Conservation (phyloP, 2,329 filamentous ascomycete species). For the Talaromyces sp. region DNA sequence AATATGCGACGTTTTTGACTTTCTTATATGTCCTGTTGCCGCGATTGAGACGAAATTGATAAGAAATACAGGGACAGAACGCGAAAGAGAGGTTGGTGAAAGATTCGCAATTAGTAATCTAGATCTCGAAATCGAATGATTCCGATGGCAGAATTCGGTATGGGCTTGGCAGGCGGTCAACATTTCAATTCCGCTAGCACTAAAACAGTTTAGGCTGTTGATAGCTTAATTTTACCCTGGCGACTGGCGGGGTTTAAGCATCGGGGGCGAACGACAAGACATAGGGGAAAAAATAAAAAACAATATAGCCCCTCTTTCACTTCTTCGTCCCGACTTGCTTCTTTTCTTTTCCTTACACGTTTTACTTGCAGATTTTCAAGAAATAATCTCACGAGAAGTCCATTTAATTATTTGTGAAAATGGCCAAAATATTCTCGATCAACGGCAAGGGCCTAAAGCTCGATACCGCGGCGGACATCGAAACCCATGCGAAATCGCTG, state of each 20-base stretch:
- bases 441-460: slow-evolving; percentile 92
- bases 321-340: not conserved
- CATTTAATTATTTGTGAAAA: not conserved
- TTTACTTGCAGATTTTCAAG: not conserved
- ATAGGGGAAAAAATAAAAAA: slow-evolving; percentile 4
- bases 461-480: slow-evolving; percentile 80
- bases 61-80: not conserved
- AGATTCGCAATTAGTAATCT: slow-evolving; percentile 10
- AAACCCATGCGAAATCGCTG: slow-evolving; percentile 75
- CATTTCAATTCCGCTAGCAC: not conserved
- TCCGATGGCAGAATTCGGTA: not conserved
- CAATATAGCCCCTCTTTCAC: slow-evolving; percentile 14
- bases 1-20: too few relatives aligned
- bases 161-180: not conserved
- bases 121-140: not conserved
- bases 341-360: not conserved
- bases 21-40: not conserved
- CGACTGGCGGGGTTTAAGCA: slow-evolving; percentile 12
- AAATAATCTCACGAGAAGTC: too few relatives aligned
- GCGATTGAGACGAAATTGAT: not conserved
- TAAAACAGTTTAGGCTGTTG: not conserved
- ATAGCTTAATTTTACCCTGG: slow-evolving; percentile 9
- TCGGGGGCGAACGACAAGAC: not conserved
- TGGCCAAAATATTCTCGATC: slow-evolving; percentile 68
- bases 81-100: not conserved